Evolutionary conservation across 352 stramenopile genomes (phyloP), one percentile per base, ranked within the genome.

Genomic region (Saprolegnia diclina): DNA sequence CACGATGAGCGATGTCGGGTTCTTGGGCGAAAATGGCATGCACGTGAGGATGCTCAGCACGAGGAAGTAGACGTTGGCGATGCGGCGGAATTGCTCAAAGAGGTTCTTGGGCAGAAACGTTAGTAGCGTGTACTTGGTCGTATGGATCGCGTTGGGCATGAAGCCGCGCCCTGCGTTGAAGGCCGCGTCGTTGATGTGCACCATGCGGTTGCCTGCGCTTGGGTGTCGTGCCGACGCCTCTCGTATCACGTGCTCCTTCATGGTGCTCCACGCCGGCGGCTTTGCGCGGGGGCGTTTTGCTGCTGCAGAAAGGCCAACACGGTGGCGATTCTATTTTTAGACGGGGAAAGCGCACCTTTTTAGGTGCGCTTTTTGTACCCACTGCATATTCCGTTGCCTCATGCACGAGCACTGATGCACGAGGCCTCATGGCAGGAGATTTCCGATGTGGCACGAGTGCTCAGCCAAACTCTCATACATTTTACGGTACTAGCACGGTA

Each of bases 31-130:
- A 6, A 79, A 63, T 2, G 29, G 29, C 55, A 63, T 63, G 14
- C 24, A 63, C 35, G 55, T 63, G 55, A 63, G 55, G 7, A 63
- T 32, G 55, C 55, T 63, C 13, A 95, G 78, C 55, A 83, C 71
- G 9, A 92, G 65, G 72, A 95, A 95, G 73, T 94, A 94, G 63
- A 94, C 70, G 63, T 95, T 95, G 9, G 80, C 85, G 69, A 91
- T 81, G 48, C 81, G 73, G 26, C 84, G 76, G 74, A 95, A 92
- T 73, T 95, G 87, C 62, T 92, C 80, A 44, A 78, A 68, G 56
- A 90, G 77, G 24, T 82, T 79, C 75, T 87, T 59, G 26, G 89
- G 88, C 29, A 96, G 62, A 72, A 96, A 97, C 11, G 76, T 90
- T 11, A 89, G 55, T 1, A 89, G 10, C 22, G 86, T 94, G 73